Conservation (phyloP, 805 yeast species). For the Lachancea kluyveri region DNA sequence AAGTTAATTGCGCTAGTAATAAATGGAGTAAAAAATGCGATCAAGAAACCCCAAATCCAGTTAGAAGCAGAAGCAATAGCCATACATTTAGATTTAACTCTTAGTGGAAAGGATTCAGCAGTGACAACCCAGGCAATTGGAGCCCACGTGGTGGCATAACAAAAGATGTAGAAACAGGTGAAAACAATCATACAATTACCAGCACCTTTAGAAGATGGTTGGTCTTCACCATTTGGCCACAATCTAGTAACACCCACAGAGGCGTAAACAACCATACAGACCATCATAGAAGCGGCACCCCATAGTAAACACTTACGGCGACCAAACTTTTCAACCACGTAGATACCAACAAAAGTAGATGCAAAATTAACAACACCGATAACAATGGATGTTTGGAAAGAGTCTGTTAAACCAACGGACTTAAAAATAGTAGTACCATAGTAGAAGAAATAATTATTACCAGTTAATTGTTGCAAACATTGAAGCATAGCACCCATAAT, state of each 20-base stretch:
- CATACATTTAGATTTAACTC: constrained; percentile 54
- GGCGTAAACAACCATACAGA: constrained; percentile 45
- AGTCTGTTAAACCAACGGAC: constrained; percentile 54
- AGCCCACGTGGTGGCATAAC: constrained; percentile 74
- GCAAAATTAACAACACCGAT: constrained; percentile 56
- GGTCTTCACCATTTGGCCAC: constrained; percentile 37
- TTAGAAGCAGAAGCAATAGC: constrained; percentile 58
- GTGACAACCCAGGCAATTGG: constrained; percentile 61
- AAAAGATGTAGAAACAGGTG: constrained; percentile 64
- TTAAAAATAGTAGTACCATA: constrained; percentile 59
- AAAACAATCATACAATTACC: constrained; percentile 70
- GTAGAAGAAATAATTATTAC: constrained; percentile 63
- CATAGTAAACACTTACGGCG: constrained; percentile 42
- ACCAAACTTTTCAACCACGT: constrained; percentile 49
- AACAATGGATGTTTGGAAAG: constrained; percentile 54
- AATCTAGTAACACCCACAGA: constrained; percentile 51
- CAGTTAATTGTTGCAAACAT: constrained; percentile 63
- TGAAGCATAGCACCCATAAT: constrained; percentile 50
- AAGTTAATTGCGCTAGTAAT: constrained; percentile 58
- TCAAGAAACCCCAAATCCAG: constrained; percentile 62
- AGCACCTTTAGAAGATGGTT: constrained; percentile 42
- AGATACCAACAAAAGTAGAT: constrained; percentile 48
- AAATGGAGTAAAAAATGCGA: constrained; percentile 66
- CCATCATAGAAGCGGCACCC: constrained; percentile 45
- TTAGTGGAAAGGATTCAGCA: constrained; percentile 65